phyloP scores from a whole-genome alignment of 352 stramenopile species.

The Globisporangium carolinianum region DNA sequence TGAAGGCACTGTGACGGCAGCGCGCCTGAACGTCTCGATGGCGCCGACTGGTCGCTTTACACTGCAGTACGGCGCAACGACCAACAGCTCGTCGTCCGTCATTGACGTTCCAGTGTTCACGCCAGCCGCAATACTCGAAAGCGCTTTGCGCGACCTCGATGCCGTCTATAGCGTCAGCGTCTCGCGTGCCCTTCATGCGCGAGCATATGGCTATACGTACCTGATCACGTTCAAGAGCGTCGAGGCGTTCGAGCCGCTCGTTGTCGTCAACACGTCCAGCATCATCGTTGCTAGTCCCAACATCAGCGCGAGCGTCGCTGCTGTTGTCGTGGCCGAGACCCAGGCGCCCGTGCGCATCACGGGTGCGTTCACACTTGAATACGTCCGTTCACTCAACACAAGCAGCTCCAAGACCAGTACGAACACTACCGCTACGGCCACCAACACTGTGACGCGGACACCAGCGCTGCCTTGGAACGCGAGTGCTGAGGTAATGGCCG shows the following conservation, averaged over 20 bases:
- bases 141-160: conserved; percentile 20
- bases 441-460: conserved; percentile 12
- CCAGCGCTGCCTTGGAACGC: conserved; percentile 55
- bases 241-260: conserved; percentile 29
- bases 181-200: conserved; percentile 11
- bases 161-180: conserved; percentile 29
- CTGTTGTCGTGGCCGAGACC: conserved; percentile 15
- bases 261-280: conserved; percentile 12
- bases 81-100: conserved; percentile 5
- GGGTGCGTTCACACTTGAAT: conserved; percentile 43
- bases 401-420: neutral
- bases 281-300: conserved; percentile 13
- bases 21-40: conserved; percentile 9
- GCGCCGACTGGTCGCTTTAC: conserved; percentile 28
- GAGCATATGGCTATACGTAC: conserved; percentile 38
- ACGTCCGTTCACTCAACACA: conserved; percentile 36
- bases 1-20: conserved; percentile 28
- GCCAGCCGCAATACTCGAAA: conserved; percentile 22
- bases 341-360: conserved; percentile 35
- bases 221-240: conserved; percentile 49
- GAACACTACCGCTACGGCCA: neutral
- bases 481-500: conserved; percentile 15
- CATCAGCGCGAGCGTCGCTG: neutral
- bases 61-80: conserved; percentile 31
- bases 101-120: conserved; percentile 16